A percentile compares a stretch with the other conserved stretches of the same genome.
These are phyloP conservation scores for Leccinum aurantiacum DNA, from an alignment of 768 basidiomycete species.

Conservation along the genomic window DNA sequence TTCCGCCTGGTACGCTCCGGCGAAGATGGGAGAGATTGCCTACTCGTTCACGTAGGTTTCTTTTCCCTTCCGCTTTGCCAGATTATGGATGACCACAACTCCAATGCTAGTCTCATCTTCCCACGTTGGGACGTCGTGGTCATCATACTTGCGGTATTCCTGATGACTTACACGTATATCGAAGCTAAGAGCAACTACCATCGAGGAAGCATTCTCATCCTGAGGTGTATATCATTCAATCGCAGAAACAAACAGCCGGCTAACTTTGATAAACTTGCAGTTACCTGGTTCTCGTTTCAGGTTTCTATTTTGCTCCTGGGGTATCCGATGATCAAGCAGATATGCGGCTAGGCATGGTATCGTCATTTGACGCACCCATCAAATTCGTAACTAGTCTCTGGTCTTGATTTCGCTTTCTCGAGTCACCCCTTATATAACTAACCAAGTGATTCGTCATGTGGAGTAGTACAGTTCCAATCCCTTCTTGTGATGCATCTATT, in stretches of 20 bases:
- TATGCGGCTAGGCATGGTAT: conserved; percentile 2
- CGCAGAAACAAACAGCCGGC: background rate
- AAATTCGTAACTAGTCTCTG: conserved; percentile 14
- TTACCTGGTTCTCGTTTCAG: conserved; percentile 86
- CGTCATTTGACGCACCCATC: conserved; percentile 3
- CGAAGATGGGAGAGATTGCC: conserved; percentile 81
- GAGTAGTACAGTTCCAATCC: conserved; percentile 19
- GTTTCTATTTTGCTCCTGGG: conserved; percentile 87
- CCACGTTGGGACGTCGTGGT: conserved; percentile 97
- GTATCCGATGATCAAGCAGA: conserved; percentile 23
- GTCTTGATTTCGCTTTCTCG: conserved; percentile 10
- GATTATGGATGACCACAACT: conserved; percentile 4
- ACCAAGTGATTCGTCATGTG: conserved; percentile 1
- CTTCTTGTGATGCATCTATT: conserved; percentile 18
- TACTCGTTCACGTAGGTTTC: conserved; percentile 88
- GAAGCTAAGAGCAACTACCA: conserved; percentile 99
- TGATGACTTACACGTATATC: conserved; percentile 98
- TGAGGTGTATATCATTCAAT: conserved; percentile 69
- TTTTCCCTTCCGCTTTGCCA: background rate
- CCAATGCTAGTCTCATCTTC: conserved; percentile 76
- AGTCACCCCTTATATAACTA: conserved; percentile 4
- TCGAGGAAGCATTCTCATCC: conserved; percentile 90
- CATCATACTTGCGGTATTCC: conserved; percentile 93
- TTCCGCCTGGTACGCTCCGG: conserved; percentile 90
- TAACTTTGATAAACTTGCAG: conserved; percentile 40